Percentiles rank a stretch among this genome's conserved stretches.
phyloP scores from a whole-genome alignment of 2,329 filamentous ascomycete genomes.

The Escovopsis sp. region DNA sequence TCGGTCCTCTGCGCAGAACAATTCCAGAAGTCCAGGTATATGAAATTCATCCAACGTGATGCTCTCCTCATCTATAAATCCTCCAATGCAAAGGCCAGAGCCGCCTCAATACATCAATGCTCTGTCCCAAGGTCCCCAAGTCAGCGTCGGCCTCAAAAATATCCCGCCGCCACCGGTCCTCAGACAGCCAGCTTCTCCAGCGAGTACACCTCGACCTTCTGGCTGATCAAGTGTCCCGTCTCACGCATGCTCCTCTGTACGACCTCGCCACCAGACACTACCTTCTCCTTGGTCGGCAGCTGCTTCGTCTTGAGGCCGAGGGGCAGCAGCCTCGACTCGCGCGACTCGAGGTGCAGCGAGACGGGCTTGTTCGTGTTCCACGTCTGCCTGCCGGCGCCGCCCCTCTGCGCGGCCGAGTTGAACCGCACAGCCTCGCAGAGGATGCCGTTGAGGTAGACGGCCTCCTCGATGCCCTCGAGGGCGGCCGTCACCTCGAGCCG shows the following conservation, averaged over 20 bases:
- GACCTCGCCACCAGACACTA: conserved; percentile 55
- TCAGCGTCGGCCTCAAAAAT: too few relatives aligned
- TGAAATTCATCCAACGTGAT: too few relatives aligned
- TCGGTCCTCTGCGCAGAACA: too few relatives aligned
- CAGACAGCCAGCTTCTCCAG: conserved; percentile 62
- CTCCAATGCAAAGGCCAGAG: too few relatives aligned
- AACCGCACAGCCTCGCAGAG: conserved; percentile 53
- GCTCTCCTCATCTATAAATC: too few relatives aligned
- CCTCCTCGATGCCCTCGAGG: conserved; percentile 58
- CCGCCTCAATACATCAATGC: too few relatives aligned
- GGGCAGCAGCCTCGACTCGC: conserved; percentile 44
- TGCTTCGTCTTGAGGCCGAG: conserved; percentile 53
- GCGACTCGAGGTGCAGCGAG: conserved; percentile 24
- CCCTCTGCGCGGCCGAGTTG: conserved; percentile 26
- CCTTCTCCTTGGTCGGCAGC: conserved; percentile 38
- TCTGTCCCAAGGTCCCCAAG: too few relatives aligned
- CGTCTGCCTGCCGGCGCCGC: conserved; percentile 10
- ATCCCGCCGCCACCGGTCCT: conserved; percentile 4
- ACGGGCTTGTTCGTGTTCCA: conserved; percentile 28
- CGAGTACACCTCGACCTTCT: conserved; percentile 69
- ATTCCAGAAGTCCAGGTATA: too few relatives aligned
- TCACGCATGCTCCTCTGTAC: conserved; percentile 55
- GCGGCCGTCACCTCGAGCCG: conserved; percentile 56
- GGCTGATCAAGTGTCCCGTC: conserved; percentile 62
- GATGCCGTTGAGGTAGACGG: conserved; percentile 46